Evolutionary conservation across 352 stramenopile genomes (phyloP), one percentile per base, ranked within the genome.

Genomic region (Thraustochytrium striatum): DNA sequence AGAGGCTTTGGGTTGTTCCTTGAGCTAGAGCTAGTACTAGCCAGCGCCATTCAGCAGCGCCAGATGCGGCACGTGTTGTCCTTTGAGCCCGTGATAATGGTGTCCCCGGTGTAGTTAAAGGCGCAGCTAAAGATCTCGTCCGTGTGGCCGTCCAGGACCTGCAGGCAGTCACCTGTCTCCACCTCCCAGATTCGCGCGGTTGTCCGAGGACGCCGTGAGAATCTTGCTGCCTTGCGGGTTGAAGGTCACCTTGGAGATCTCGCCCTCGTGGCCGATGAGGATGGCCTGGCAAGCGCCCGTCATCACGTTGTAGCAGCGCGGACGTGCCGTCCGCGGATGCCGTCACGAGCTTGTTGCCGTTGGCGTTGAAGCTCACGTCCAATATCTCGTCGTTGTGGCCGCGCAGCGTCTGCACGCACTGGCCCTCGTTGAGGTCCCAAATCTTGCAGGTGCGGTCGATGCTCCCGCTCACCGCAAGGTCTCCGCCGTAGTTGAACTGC

Each of bases 21-120:
- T 47, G 39, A 13, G 5, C 39, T 47, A 5, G 39, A 47, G 5
- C 39, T 47, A 13, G 5, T 47, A 5, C 13, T 47, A 13, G 39
- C 5, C 39, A 13, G 39, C 5, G 5, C 5, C 68, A 32, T 69
- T 80, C 41, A 80, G 61, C 72, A 81, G 1, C 50, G 72, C 88
- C 84, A 90, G 69, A 97, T 87, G n/a, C 87, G 52, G 55, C 87
- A 91, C 2, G 87, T 91, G 73, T 91, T 91, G 70, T 91, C 87
- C 69, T 91, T 91, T 11, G 87, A 90, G 13, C 93, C 93, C 80
- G 92, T 97, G 81, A 98, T 97, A 81, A 97, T 95, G n/a, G 92
- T 97, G 84, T 97, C 92, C 25, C 93, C 93, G 83, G 96, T 89
- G 82, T 98, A 98, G 86, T 97, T 97, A 88, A 97, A 97, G 36